Evolutionary conservation across 1,284 basidiomycete genomes (phyloP).

Genomic region (Moesziomyces parantarcticus): DNA sequence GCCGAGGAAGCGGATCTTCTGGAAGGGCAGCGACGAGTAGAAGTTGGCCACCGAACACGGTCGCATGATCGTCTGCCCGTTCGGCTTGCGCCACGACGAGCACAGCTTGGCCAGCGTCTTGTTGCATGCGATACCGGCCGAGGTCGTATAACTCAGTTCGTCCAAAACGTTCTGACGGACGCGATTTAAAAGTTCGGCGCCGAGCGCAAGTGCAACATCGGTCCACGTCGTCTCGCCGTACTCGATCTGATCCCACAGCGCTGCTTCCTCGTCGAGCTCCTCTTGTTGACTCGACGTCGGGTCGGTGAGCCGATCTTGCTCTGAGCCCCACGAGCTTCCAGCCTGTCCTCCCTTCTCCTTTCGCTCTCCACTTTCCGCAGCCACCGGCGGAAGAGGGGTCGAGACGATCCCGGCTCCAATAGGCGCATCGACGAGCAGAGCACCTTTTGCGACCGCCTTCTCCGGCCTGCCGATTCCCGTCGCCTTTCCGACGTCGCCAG

Average conservation of each 20-base stretch:
- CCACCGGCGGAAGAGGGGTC: slow-evolving; percentile 12
- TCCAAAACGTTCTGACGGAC: slow-evolving; percentile 77
- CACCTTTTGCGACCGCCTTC: slow-evolving; percentile 41
- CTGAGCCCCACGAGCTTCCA: slow-evolving; percentile 26
- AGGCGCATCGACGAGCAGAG: slow-evolving; percentile 44
- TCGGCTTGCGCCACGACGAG: slow-evolving; percentile 58
- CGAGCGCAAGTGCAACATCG: slow-evolving; percentile 89
- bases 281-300: slow-evolving; percentile 37
- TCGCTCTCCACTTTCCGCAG: neutral
- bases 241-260: slow-evolving; percentile 40
- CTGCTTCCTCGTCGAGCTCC: slow-evolving; percentile 44
- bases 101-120: slow-evolving; percentile 91
- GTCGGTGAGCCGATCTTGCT: slow-evolving; percentile 35
- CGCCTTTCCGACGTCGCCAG: slow-evolving; percentile 68
- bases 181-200: slow-evolving; percentile 85
- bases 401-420: slow-evolving; percentile 39
- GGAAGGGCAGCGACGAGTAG: slow-evolving; percentile 52
- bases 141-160: slow-evolving; percentile 89
- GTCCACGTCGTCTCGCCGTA: slow-evolving; percentile 77
- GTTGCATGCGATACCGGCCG: slow-evolving; percentile 93
- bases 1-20: slow-evolving; percentile 84
- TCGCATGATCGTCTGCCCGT: slow-evolving; percentile 61
- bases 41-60: slow-evolving; percentile 54
- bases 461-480: slow-evolving; percentile 54
- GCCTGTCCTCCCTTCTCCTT: slow-evolving; percentile 31